phyloP scores from a whole-genome alignment of 2,329 filamentous ascomycete species.

The Fusarium citri region DNA sequence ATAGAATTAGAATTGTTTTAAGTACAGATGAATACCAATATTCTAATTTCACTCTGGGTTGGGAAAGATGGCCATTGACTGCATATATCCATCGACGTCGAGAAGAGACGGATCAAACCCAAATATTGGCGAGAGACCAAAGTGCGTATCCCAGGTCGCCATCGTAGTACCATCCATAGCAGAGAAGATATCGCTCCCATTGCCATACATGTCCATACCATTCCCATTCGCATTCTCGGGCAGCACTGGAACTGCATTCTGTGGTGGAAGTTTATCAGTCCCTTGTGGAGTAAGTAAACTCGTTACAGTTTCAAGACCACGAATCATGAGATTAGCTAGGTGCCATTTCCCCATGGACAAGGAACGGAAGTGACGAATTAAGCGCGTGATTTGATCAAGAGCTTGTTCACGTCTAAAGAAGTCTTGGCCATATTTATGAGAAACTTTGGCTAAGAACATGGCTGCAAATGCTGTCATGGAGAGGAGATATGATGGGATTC shows the following conservation, averaged over 20 bases:
- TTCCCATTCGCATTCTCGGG: not conserved
- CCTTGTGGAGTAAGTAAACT: conserved; percentile 5
- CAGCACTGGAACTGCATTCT: not conserved
- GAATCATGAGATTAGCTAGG: conserved; percentile 59
- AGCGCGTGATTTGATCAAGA: conserved; percentile 51
- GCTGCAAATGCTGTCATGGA: conserved; percentile 66
- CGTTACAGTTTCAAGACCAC: conserved; percentile 54
- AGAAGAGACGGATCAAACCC: conserved; percentile 43
- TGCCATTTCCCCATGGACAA: conserved; percentile 58
- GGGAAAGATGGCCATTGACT: conserved; percentile 34
- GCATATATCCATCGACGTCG: conserved; percentile 30
- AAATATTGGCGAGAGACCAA: conserved; percentile 47
- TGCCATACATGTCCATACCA: not conserved
- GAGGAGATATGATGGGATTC: conserved; percentile 63
- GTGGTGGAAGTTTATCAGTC: not conserved
- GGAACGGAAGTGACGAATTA: conserved; percentile 55
- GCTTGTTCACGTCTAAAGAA: conserved; percentile 54
- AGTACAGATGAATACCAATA: not conserved
- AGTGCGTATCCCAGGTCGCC: conserved; percentile 44
- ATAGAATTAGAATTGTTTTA: not conserved
- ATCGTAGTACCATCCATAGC: conserved; percentile 30
- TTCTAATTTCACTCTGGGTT: conserved; percentile 3
- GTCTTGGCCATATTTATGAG: conserved; percentile 55
- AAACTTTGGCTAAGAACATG: conserved; percentile 62
- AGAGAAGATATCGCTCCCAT: conserved; percentile 11